Conservation (phyloP, 176 grass and related monocot genomes). For the Oryza longistaminata region DNA sequence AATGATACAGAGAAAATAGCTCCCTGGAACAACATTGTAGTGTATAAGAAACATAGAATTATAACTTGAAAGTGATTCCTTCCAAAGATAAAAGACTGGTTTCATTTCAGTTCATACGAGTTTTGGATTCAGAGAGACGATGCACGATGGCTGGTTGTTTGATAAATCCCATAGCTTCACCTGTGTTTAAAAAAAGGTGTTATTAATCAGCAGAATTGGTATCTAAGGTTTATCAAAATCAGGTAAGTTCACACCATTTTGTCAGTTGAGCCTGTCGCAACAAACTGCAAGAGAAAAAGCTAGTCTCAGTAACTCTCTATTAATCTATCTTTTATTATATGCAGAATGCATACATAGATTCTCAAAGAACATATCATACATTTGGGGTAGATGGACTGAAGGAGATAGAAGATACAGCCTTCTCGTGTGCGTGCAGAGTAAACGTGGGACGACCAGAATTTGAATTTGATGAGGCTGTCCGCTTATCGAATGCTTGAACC, state of each 20-base stretch:
- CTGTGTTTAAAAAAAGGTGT: conserved; percentile 29
- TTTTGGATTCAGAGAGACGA: conserved; percentile 54
- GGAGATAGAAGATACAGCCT: conserved; percentile 61
- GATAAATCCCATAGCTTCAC: conserved; percentile 78
- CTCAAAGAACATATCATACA: conserved; percentile 37
- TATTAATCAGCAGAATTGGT: background rate
- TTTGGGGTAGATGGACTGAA: conserved; percentile 47
- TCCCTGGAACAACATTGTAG: conserved; percentile 47
- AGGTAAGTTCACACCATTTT: conserved; percentile 46
- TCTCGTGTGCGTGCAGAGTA: conserved; percentile 79
- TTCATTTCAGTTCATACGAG: conserved; percentile 41
- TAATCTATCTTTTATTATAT: background rate
- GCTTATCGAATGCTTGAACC: conserved; percentile 82
- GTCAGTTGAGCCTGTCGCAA: conserved; percentile 67
- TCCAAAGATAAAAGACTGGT: background rate
- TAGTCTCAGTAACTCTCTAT: conserved; percentile 12
- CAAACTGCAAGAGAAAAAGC: conserved; percentile 39
- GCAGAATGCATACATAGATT: conserved; percentile 30
- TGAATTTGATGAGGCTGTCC: conserved; percentile 61
- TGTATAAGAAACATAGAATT: background rate
- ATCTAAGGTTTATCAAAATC: background rate
- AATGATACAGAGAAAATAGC: conserved; percentile 64
- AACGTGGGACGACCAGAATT: conserved; percentile 51
- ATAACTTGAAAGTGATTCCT: background rate
- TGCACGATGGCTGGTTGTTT: conserved; percentile 57